Base-by-base conservation (phyloP, 2,329 filamentous ascomycete species). In the Neophaeococcomyces mojaviensis region DNA sequence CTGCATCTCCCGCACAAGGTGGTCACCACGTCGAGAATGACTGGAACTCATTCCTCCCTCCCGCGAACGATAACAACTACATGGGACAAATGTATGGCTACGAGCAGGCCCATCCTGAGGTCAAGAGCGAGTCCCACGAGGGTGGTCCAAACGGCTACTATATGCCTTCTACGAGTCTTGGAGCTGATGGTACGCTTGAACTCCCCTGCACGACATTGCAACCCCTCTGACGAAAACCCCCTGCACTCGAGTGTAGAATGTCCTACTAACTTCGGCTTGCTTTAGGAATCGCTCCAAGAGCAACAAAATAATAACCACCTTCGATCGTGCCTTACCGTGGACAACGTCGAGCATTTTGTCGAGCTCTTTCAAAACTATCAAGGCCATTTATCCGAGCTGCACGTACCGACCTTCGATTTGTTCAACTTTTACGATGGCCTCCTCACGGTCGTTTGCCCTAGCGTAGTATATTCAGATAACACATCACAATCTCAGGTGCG, bases 1-100 rank as follows among this genome's bases (percentile, higher is more conserved):
- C 50, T 8, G 47, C 46, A 24, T 48, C 51, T 33, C 49, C 55
- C 15, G 52, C 54, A 41, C 56, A 58, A 38, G 68, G 70, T 58
- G 35, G 48, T 35, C 51, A 68, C 73, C 77, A 68, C 71, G 73
- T 63, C 68, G 75, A 71, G 70, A 68, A 68, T 44, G 83, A 87
- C 69, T 88, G 84, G 84, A 77, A 82, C 61, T 77, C 83, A 64
- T 84, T 88, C 79, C 86, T 86, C 72, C 82, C 82, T 71, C 68
- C 81, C 71, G 81, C 80, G 76, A 74, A 78, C 70, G 78, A 82
- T 67, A 72, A 79, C 68, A 71, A 74, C 66, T 81, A 78, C 68
- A 76, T 77, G 71, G 77, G 72, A 68, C 70, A 70, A 64, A 72
- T 75, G 63, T 80, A 77, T 68, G 79, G 73, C 67, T 81, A 81